Percentiles rank a stretch among this genome's conserved stretches.
Evolutionary conservation across 192 early-diverging fungal genomes (phyloP).

Genomic region (Chytriomyces sp.): DNA sequence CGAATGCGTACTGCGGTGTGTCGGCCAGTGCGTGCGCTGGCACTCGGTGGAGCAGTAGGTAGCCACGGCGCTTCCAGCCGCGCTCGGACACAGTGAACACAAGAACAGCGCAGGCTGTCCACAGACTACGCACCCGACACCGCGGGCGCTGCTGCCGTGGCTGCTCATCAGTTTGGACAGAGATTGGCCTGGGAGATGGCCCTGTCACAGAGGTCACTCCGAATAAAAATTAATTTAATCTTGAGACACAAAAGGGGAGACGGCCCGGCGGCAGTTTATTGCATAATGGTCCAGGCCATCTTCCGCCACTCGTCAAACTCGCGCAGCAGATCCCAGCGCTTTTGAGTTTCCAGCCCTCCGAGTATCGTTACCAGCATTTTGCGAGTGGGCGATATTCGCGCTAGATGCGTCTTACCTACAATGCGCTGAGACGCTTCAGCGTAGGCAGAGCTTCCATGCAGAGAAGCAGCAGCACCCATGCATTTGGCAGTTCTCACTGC

Average conservation of each 20-base stretch:
- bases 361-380: slow-evolving; percentile 13
- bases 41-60: neutral
- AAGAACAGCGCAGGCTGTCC: slow-evolving; percentile 14
- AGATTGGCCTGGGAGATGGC: neutral
- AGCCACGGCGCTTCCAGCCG: neutral
- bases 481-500: slow-evolving; percentile 8
- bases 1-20: no score
- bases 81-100: slow-evolving; percentile 10
- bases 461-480: neutral
- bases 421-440: neutral
- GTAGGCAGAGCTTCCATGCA: no score
- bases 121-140: neutral
- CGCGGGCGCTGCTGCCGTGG: neutral
- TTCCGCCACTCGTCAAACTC: no score
- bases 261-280: neutral
- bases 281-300: neutral
- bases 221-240: neutral
- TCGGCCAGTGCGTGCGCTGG: neutral
- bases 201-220: neutral
- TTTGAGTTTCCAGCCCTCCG: neutral
- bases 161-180: neutral
- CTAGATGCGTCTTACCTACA: neutral
- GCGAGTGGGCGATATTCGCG: neutral
- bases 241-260: neutral
- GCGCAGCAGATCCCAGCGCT: no score